These are phyloP conservation scores for Testicularia cyperi DNA, from an alignment of 1,284 basidiomycete species.

Conservation along the genomic window DNA sequence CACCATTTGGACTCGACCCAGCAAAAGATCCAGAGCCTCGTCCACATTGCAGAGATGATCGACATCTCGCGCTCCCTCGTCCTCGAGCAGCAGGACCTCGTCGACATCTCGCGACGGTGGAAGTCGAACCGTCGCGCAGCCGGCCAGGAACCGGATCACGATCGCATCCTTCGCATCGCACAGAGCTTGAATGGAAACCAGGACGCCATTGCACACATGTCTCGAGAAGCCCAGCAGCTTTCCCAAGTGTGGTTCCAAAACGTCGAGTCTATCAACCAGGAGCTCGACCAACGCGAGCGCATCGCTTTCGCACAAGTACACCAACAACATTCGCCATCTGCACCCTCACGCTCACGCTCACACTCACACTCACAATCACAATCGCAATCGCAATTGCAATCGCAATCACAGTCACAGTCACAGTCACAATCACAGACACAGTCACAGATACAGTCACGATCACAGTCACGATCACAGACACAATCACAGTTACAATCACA, in stretches of 20 bases:
- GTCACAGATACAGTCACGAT: too few species aligned
- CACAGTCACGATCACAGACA: too few species aligned
- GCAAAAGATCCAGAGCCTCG: slow-evolving; percentile 10
- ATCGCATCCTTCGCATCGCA: neutral
- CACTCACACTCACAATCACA: too few species aligned
- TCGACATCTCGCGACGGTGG: slow-evolving; percentile 5
- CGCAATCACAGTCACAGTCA: too few species aligned
- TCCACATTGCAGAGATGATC: slow-evolving; percentile 17
- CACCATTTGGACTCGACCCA: slow-evolving; percentile 19
- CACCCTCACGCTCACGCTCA: too few species aligned
- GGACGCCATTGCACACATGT: neutral
- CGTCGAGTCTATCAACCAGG: neutral
- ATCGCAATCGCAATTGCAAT: too few species aligned
- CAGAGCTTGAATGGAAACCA: neutral
- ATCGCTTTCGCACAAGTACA: too few species aligned
- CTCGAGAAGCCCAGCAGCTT: neutral
- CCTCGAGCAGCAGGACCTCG: slow-evolving; percentile 9
- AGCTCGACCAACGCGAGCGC: neutral
- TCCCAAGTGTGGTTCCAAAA: neutral
- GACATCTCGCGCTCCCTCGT: slow-evolving; percentile 11
- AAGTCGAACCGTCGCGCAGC: neutral
- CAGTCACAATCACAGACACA: too few species aligned
- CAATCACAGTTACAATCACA: too few species aligned
- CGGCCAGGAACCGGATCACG: neutral
- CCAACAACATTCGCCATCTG: too few species aligned